These are phyloP conservation scores for Rosa chinensis DNA, from an alignment of 306 rosid species.

Conservation along the genomic window DNA sequence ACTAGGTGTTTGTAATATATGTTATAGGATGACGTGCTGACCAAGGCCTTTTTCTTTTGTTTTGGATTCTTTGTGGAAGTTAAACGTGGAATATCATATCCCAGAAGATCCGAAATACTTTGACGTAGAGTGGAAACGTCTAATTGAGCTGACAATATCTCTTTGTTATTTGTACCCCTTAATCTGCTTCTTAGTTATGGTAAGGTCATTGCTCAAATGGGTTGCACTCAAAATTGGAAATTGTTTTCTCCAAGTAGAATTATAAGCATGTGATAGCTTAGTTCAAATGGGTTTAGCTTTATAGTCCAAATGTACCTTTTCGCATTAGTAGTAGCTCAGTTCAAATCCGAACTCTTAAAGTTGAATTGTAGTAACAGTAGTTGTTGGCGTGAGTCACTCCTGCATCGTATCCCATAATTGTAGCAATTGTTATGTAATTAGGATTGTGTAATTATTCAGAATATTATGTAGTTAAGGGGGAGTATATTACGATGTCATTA, in stretches of 20 bases:
- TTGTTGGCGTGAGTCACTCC: too few relatives aligned
- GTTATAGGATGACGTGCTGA: background rate
- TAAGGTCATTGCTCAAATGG: background rate
- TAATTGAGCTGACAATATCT: constrained; percentile 22
- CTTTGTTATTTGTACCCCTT: constrained; percentile 11
- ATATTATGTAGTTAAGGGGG: too few relatives aligned
- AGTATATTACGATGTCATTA: too few relatives aligned
- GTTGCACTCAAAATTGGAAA: background rate
- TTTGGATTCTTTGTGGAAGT: constrained; percentile 51
- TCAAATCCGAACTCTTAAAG: background rate
- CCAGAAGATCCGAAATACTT: constrained; percentile 98
- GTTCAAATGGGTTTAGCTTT: background rate
- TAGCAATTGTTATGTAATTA: too few relatives aligned
- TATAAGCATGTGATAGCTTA: background rate
- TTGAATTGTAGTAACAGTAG: too few relatives aligned
- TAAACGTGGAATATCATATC: constrained; percentile 91
- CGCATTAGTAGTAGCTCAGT: background rate
- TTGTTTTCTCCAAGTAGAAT: background rate
- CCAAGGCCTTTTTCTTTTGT: constrained; percentile 23
- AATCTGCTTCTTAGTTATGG: background rate
- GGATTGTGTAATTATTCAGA: too few relatives aligned
- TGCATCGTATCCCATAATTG: too few relatives aligned
- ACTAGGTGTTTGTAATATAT: too few relatives aligned
- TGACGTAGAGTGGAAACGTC: constrained; percentile 62
- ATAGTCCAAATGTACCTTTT: background rate